These are phyloP conservation scores for Cyberlindnera xylosilytica DNA, from an alignment of 805 yeast genomes.

Conservation along the genomic window DNA sequence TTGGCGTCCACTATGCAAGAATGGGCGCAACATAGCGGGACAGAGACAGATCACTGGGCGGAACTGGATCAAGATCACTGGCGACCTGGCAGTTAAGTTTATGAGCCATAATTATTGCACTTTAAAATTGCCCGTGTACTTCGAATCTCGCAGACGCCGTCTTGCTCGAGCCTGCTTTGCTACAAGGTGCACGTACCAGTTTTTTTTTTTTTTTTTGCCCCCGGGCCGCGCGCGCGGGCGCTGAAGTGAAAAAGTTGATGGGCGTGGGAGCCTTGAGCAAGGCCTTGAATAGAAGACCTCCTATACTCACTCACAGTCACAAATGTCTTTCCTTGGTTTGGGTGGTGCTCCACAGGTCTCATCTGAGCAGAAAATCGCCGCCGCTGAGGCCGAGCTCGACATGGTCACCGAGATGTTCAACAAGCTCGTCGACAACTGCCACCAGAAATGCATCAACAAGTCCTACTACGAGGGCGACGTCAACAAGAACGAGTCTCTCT, in stretches of 20 bases:
- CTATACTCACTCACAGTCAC: not conserved
- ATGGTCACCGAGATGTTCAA: conserved; percentile 98
- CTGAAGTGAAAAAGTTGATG: not conserved
- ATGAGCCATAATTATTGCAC: no score
- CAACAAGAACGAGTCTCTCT: conserved; percentile 74
- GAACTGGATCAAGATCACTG: no score
- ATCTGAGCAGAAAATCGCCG: conserved; percentile 73
- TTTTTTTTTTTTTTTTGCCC: no score
- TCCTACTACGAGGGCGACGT: conserved; percentile 69
- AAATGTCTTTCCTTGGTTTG: conserved; percentile 71
- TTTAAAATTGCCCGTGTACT: no score
- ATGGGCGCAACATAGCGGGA: no score
- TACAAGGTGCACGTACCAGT: not conserved
- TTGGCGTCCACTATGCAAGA: no score
- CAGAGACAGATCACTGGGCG: no score
- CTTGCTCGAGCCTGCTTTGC: no score
- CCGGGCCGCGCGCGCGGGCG: no score
- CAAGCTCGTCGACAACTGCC: conserved; percentile 84
- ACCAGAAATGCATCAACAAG: conserved; percentile 73
- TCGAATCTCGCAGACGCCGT: no score
- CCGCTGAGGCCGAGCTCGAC: conserved; percentile 96
- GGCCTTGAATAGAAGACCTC: not conserved
- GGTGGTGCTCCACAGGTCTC: conserved; percentile 73
- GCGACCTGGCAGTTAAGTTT: no score
- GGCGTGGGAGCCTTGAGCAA: not conserved